phyloP scores from a whole-genome alignment of 139 green algal genomes.

The Chlorella vulgaris region DNA sequence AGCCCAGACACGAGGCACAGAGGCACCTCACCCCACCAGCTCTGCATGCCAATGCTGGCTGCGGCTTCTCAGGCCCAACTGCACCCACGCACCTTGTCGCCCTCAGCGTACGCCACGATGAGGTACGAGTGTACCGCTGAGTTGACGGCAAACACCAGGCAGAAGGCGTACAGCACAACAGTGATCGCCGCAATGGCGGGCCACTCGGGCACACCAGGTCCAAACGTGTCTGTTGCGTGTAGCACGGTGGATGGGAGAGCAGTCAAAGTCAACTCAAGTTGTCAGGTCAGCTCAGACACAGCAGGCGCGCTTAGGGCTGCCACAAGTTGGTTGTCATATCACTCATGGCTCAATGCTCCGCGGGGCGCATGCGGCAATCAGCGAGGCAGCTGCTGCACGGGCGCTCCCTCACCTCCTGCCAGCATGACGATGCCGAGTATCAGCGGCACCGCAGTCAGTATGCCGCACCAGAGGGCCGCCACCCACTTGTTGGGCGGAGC shows the following conservation, averaged over 20 bases:
- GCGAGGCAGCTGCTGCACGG: too few relatives aligned
- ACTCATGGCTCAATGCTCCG: neutral
- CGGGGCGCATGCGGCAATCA: neutral
- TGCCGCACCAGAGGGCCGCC: slow-evolving; percentile 67
- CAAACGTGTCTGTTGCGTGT: slow-evolving; percentile 62
- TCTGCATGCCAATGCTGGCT: too few relatives aligned
- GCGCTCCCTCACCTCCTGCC: slow-evolving; percentile 4
- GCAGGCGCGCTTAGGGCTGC: neutral
- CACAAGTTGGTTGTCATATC: too few relatives aligned
- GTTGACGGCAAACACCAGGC: slow-evolving; percentile 89
- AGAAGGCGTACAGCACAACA: slow-evolving; percentile 68
- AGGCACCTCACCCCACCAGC: too few relatives aligned
- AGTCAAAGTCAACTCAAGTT: neutral
- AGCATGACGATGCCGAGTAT: slow-evolving; percentile 69
- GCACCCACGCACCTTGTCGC: slow-evolving; percentile 57
- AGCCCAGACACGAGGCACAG: too few relatives aligned
- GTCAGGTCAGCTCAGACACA: neutral
- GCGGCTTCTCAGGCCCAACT: neutral
- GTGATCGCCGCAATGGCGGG: slow-evolving; percentile 40
- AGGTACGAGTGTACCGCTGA: slow-evolving; percentile 83
- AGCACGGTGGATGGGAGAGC: too few relatives aligned
- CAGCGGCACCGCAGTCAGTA: slow-evolving; percentile 59
- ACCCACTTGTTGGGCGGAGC: slow-evolving; percentile 78
- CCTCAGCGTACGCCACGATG: slow-evolving; percentile 77
- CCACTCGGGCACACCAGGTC: slow-evolving; percentile 1